Conservation (phyloP, 139 green algal species). For the Coelastrella sp. region DNA sequence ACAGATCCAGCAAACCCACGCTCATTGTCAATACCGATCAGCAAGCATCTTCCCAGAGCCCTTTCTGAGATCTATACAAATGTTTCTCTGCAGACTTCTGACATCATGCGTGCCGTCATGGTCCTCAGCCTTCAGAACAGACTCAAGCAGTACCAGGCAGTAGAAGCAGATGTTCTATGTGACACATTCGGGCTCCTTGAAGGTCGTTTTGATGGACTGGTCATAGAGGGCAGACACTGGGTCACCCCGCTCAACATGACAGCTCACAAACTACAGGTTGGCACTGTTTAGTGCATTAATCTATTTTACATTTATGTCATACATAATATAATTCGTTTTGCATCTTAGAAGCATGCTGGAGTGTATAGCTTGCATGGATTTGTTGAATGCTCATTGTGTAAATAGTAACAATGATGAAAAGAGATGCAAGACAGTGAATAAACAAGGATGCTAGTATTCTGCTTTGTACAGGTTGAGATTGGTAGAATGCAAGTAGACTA, state of each 20-base stretch:
- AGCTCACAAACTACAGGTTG: conserved; percentile 26
- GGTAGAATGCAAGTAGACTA: conserved; percentile 29
- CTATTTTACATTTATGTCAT: neutral
- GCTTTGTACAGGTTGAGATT: conserved; percentile 30
- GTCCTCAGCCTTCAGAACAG: conserved; percentile 4
- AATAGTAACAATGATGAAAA: too few species aligned
- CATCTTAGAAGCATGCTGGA: neutral
- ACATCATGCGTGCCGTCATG: conserved; percentile 36
- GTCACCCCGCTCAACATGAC: conserved; percentile 39
- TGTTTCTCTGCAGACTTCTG: neutral
- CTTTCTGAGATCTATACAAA: neutral
- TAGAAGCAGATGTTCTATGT: conserved; percentile 20
- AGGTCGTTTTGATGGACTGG: conserved; percentile 2
- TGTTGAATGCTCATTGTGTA: too few species aligned
- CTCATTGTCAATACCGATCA: neutral
- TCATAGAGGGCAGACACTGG: conserved; percentile 40
- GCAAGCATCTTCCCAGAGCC: neutral
- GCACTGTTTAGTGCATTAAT: neutral
- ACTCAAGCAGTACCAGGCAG: neutral
- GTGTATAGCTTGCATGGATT: too few species aligned
- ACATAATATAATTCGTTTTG: neutral
- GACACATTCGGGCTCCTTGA: conserved; percentile 31
- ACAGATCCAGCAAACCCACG: neutral
- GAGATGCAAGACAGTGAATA: too few species aligned
- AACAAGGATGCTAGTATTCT: too few species aligned